A percentile compares a stretch with the other conserved stretches of the same genome.
These are phyloP conservation scores for Penicillium sp. DNA, from an alignment of 2,329 filamentous ascomycete species.

Conservation along the genomic window DNA sequence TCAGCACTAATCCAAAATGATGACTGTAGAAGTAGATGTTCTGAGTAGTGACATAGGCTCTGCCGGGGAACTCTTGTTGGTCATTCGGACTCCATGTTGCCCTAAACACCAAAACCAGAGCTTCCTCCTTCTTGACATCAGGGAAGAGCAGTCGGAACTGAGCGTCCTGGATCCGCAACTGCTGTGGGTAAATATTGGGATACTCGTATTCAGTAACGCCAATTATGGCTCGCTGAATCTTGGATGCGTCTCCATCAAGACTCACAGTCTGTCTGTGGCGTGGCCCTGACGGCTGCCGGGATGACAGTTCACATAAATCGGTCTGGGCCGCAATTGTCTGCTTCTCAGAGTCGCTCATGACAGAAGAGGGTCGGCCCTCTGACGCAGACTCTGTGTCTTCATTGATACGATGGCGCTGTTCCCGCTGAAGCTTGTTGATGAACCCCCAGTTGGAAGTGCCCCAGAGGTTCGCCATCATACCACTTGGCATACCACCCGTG, in stretches of 20 bases:
- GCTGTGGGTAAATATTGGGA: constrained; percentile 71
- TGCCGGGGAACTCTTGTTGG: constrained; percentile 71
- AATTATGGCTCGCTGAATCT: constrained; percentile 32
- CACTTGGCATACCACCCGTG: constrained; percentile 69
- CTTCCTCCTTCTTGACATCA: constrained; percentile 68
- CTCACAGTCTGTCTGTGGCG: constrained; percentile 55
- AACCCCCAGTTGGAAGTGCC: constrained; percentile 78
- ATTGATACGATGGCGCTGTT: constrained; percentile 43
- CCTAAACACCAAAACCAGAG: constrained; percentile 84
- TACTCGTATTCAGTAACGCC: constrained; percentile 48
- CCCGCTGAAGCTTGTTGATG: constrained; percentile 56
- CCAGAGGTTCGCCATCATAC: constrained; percentile 90
- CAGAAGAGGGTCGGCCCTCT: constrained; percentile 19
- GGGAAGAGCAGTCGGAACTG: constrained; percentile 93
- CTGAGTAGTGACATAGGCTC: constrained; percentile 79
- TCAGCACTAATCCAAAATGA: constrained; percentile 82
- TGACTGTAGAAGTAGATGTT: constrained; percentile 97
- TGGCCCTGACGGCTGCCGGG: constrained; percentile 25
- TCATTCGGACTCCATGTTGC: constrained; percentile 80
- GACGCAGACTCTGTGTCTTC: constrained; percentile 17
- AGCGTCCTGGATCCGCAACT: constrained; percentile 78
- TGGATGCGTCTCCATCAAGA: constrained; percentile 45
- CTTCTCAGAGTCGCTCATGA: constrained; percentile 26
- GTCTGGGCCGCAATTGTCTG: constrained; percentile 17
- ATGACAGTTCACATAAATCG: constrained; percentile 19